Evolutionary conservation across 768 basidiomycete genomes (phyloP), one percentile per base, ranked within the genome.

Genomic region (Termitomyces sp.): DNA sequence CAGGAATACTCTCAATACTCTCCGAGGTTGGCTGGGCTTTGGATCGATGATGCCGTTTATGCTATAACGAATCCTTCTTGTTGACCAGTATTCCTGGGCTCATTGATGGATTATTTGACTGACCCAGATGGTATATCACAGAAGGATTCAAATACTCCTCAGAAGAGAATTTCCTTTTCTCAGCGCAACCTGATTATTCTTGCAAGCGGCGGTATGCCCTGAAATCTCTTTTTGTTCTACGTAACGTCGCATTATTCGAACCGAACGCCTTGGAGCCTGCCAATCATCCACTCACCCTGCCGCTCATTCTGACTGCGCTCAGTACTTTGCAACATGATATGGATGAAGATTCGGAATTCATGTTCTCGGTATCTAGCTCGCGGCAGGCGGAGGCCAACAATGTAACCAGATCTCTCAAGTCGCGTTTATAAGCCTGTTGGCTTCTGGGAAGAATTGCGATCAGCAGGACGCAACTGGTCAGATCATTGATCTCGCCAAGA

Each of bases 181-280:
- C 87, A 28, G 67, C 79, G 18, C 69, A 81, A 0, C 76, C 77
- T 10, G 78, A 79, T 18, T 71, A 76, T 45, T 76, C 79, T 44
- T 75, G 76, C 33, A 84, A 83, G 58, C 80, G 85, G 26, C 80
- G 86, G 59, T 86, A 91, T 66, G 92, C 94, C n/a, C 75, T 88
- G 40, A 92, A 96, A 67, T 90, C 90, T 2, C 76, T 94, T 44
- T 87, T 91, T 62, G 77, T 97, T 57, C 78, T 99, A n/a, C n/a
- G n/a, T n/a, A n/a, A n/a, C n/a, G n/a, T n/a, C n/a, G n/a, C n/a
- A n/a, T n/a, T n/a, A n/a, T 80, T 85, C 59, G 85, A 87, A 46
- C 75, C 77, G 52, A 93, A 92, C 62, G 81, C 83, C 3, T 69
- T 74, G 40, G 84, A 87, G 57, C 74, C 94, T 30, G 71, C 80